These are phyloP conservation scores for Craspedostauros australis DNA, from an alignment of 108 stramenopile species.

Conservation along the genomic window DNA sequence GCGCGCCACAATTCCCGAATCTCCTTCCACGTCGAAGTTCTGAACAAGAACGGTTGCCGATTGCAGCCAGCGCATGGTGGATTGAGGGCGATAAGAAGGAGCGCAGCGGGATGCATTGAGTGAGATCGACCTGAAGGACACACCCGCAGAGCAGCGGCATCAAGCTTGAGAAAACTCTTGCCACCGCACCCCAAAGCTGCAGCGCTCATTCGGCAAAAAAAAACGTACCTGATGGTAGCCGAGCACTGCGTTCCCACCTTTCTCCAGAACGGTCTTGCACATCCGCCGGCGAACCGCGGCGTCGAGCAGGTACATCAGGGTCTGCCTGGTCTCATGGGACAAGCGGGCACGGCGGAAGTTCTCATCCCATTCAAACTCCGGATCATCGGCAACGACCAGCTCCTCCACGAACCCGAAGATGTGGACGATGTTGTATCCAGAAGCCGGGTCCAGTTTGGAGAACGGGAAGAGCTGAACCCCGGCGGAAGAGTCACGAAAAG, in stretches of 20 bases:
- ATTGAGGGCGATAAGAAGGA: no score
- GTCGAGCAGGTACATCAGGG: slow-evolving; percentile 84
- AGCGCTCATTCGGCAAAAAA: not conserved
- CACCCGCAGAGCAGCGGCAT: no score
- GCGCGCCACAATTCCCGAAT: slow-evolving; percentile 92
- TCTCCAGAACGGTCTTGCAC: slow-evolving; percentile 85
- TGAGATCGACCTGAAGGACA: no score
- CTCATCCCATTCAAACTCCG: slow-evolving; percentile 87
- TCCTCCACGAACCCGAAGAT: slow-evolving; percentile 97
- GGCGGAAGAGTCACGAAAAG: slow-evolving; percentile 91
- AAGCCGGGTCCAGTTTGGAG: slow-evolving; percentile 75
- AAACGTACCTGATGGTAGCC: slow-evolving; percentile 50
- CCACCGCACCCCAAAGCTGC: no score
- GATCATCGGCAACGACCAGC: slow-evolving; percentile 95
- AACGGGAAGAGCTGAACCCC: slow-evolving; percentile 94
- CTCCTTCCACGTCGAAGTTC: slow-evolving; percentile 96
- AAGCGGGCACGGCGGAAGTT: slow-evolving; percentile 56
- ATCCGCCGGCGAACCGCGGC: slow-evolving; percentile 84
- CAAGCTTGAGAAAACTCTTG: no score
- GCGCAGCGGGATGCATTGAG: no score
- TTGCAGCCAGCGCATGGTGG: no score
- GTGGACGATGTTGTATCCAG: slow-evolving; percentile 66
- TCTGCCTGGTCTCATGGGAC: slow-evolving; percentile 89
- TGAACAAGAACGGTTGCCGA: slow-evolving; percentile 19
- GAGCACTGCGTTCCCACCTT: slow-evolving; percentile 90